Evolutionary conservation across 441 rosid species (phyloP).

Genomic region (Erysimum cheiri): DNA sequence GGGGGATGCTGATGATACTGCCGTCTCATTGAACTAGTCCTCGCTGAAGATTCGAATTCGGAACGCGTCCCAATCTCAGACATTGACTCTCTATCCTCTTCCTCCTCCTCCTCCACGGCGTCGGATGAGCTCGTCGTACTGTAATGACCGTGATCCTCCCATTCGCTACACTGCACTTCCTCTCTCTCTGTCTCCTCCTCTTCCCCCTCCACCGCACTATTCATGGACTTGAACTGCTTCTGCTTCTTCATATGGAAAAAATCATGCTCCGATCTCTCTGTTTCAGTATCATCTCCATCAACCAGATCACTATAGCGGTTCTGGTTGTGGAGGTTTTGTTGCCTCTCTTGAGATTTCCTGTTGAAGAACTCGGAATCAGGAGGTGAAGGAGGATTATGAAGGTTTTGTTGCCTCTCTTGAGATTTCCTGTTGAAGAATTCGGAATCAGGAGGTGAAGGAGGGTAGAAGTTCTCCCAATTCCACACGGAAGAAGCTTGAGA

Average conservation of each 20-base stretch:
- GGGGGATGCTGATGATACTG: slow-evolving; percentile 41
- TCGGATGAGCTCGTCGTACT: slow-evolving; percentile 67
- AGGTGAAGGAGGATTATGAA: slow-evolving; percentile 76
- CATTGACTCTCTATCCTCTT: slow-evolving; percentile 58
- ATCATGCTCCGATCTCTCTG: slow-evolving; percentile 75
- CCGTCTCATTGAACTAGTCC: slow-evolving; percentile 50
- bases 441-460: slow-evolving; percentile 96
- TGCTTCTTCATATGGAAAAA: slow-evolving; percentile 49
- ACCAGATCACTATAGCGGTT: slow-evolving; percentile 43
- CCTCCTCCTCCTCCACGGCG: slow-evolving; percentile 52
- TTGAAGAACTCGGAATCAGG: slow-evolving; percentile 86
- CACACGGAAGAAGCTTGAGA: slow-evolving; percentile 90
- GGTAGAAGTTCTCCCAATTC: slow-evolving; percentile 95
- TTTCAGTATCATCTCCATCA: slow-evolving; percentile 51
- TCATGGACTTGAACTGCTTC: slow-evolving; percentile 29
- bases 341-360: slow-evolving; percentile 50
- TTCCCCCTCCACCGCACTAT: slow-evolving; percentile 32
- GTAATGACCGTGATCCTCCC: slow-evolving; percentile 81
- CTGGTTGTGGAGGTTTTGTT: background rate
- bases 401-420: slow-evolving; percentile 43
- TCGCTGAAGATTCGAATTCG: slow-evolving; percentile 59
- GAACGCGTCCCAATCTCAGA: slow-evolving; percentile 74
- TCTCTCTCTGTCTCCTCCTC: slow-evolving; percentile 77
- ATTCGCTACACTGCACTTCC: slow-evolving; percentile 96
- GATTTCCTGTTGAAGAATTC: slow-evolving; percentile 66